These are phyloP conservation scores for Coemansia sp. DNA, from an alignment of 192 early-diverging fungal species.

Conservation along the genomic window DNA sequence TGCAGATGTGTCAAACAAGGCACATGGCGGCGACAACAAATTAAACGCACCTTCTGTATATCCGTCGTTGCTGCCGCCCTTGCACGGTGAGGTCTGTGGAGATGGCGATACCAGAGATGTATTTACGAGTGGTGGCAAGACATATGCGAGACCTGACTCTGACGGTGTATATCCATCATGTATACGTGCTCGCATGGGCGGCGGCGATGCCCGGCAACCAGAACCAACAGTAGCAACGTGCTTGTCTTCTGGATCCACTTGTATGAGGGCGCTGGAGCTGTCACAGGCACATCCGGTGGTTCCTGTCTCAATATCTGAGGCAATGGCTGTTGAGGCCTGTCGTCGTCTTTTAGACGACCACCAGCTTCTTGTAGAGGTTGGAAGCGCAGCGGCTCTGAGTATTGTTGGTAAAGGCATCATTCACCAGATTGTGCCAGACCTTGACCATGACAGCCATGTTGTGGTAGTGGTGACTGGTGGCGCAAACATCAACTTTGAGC, in stretches of 20 bases:
- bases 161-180: conserved; percentile 5
- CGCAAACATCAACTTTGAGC: conserved; percentile 63
- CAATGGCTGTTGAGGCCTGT: conserved; percentile 60
- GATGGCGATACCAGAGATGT: conserved; percentile 36
- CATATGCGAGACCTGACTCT: conserved; percentile 11
- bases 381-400: conserved; percentile 64
- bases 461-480: conserved; percentile 73
- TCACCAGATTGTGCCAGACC: conserved; percentile 61
- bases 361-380: conserved; percentile 59
- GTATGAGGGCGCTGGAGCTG: conserved; percentile 23
- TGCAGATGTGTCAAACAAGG: conserved; percentile 4
- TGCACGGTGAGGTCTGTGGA: conserved; percentile 60
- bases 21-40: conserved; percentile 49
- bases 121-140: conserved; percentile 1
- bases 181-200: neutral
- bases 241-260: conserved; percentile 47
- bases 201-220: neutral
- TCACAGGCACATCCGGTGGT: conserved; percentile 25
- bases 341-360: conserved; percentile 36
- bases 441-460: conserved; percentile 58
- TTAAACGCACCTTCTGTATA: neutral
- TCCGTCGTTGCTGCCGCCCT: conserved; percentile 59
- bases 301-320: conserved; percentile 23
- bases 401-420: conserved; percentile 63
- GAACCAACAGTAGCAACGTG: conserved; percentile 56